Evolutionary conservation across 2,329 filamentous ascomycete genomes (phyloP).

Genomic region (Pyricularia sp.): DNA sequence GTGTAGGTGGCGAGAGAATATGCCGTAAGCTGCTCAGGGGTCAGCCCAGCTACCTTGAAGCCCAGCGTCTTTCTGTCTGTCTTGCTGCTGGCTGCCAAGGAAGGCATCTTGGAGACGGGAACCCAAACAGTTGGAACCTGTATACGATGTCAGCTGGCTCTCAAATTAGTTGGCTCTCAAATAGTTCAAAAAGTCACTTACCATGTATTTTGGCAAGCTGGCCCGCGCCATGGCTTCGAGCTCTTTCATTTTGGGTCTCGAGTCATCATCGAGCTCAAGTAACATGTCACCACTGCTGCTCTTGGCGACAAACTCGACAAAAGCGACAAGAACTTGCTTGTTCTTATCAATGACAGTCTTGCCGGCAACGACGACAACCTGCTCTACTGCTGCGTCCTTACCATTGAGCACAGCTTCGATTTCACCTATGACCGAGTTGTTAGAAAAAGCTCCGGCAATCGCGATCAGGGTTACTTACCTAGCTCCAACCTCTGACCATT

Average conservation of each 20-base stretch:
- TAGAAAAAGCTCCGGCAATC: no score
- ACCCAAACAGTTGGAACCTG: constrained; percentile 18
- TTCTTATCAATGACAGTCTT: constrained; percentile 1
- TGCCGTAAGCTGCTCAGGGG: constrained; percentile 5
- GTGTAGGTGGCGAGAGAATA: constrained; percentile 5
- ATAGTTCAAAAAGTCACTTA: neutral
- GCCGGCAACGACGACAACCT: neutral
- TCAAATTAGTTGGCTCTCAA: neutral
- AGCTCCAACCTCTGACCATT: constrained; percentile 3
- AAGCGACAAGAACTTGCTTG: constrained; percentile 1
- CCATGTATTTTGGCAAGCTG: neutral
- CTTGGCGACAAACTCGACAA: neutral
- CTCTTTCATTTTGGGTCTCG: neutral
- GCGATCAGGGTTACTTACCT: neutral
- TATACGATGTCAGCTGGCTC: constrained; percentile 2
- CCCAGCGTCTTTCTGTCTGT: constrained; percentile 7
- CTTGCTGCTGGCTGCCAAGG: constrained; percentile 16
- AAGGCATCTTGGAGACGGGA: constrained; percentile 11
- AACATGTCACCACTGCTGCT: neutral
- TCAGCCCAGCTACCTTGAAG: neutral
- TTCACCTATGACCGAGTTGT: no score
- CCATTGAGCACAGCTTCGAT: neutral
- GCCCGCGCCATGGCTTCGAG: neutral
- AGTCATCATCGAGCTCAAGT: neutral
- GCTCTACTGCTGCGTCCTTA: neutral